Evolutionary conservation across 345 rosid genomes (phyloP).

Genomic region (Bretschneidera sinensis): DNA sequence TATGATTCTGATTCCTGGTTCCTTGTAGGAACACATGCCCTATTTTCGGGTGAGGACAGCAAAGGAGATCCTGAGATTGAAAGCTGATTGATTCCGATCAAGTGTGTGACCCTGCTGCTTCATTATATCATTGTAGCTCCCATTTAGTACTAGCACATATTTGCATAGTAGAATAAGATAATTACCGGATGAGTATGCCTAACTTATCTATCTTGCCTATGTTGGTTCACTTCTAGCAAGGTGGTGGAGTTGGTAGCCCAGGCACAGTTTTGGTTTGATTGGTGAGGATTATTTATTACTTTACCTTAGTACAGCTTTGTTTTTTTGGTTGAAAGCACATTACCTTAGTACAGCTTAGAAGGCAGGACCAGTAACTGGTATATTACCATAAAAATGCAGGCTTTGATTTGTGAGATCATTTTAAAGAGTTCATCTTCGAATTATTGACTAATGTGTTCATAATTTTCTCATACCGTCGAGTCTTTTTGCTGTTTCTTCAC

Average conservation of each 20-base stretch:
- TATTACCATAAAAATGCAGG: neutral
- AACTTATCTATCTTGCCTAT: neutral
- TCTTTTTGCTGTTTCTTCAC: no score
- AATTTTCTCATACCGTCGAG: no score
- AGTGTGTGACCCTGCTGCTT: slow-evolving; percentile 5
- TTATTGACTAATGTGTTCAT: neutral
- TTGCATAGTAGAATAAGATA: neutral
- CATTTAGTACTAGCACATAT: neutral
- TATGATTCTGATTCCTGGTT: slow-evolving; percentile 1
- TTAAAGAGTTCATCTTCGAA: slow-evolving; percentile 3
- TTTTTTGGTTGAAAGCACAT: no score
- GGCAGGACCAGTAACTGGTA: slow-evolving; percentile 5
- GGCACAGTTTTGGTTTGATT: no score
- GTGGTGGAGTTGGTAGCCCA: neutral
- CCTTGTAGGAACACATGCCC: slow-evolving; percentile 80
- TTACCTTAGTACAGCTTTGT: no score
- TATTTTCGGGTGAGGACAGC: slow-evolving; percentile 87
- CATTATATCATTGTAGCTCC: neutral
- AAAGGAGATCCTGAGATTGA: slow-evolving; percentile 76
- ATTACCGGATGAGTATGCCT: neutral
- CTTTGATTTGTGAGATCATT: neutral
- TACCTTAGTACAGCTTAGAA: neutral
- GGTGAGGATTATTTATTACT: neutral
- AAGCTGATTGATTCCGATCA: slow-evolving; percentile 58
- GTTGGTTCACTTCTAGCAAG: neutral